Evolutionary conservation across 352 stramenopile species (phyloP), one percentile per base, ranked within the genome.

Genomic region (Aphanomyces stellatus): DNA sequence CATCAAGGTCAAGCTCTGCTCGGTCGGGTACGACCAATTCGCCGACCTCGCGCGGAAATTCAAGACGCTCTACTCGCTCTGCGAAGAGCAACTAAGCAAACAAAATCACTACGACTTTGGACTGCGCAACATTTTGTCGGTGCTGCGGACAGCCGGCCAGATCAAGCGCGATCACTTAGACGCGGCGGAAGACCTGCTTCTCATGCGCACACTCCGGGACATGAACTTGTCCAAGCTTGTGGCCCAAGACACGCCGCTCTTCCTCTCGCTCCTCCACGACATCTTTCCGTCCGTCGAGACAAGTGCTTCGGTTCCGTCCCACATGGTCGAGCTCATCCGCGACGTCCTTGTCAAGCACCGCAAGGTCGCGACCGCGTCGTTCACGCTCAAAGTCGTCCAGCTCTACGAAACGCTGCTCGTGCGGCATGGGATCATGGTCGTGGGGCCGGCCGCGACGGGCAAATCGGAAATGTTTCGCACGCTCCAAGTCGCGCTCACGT

Each of bases 21-120:
- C 91, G 4, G 93, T 98, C 3, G 95, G 95, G 51, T 91, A 89
- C 62, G 80, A 88, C 60, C 62, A 74, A 4, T 98, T 98, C 75
- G 91, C 96, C 34, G 88, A 98, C 40, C 81, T 98, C 2, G 90
- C 91, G 11, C 85, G 91, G 43, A 98, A 98, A 71, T 98, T 98
- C 74, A 98, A 97, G 67, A 90, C 93, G 1, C 73, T 98, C 1
- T 98, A 98, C 70, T 88, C 82, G 48, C 96, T 96, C 17, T 98
- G 90, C 68, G 96, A 98, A 71, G 91, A 98, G 57, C 91, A 98
- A 69, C 70, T 98, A 0, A 93, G 77, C 0, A 92, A 98, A 69
- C 91, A 98, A 74, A 85, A 87, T 0, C 91, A 98, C 73, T 98
- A 98, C 71, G 92, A 98, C 69, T 98, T 97, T 70, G 92, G 92